Evolutionary conservation across 352 stramenopile species (phyloP), one percentile per base, ranked within the genome.

Genomic region (Salisapilia sapeloensis): DNA sequence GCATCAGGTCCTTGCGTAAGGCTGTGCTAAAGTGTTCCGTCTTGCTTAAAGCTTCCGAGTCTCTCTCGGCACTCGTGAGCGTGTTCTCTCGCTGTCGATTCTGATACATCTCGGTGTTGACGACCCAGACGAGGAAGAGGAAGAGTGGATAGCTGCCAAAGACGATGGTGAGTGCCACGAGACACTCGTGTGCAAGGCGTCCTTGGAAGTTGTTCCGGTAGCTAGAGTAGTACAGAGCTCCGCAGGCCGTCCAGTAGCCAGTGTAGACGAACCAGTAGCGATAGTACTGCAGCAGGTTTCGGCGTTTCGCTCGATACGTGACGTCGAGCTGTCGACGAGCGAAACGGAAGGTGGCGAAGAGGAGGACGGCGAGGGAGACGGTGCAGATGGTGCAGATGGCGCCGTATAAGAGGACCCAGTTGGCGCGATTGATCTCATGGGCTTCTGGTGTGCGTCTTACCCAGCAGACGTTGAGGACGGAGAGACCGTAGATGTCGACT

Each of bases 261-360:
- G 57, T 65, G 37, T 67, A 90, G 26, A 85, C 60, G 23, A 90
- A 42, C 24, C 84, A 32, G 33, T 90, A 90, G 13, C 74, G 74
- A 30, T 86, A 90, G 38, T 90, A 90, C 48, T 90, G 74, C 6
- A 90, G 54, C 26, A 90, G 31, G 21, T 77, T 81, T 13, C 74
- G 64, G 24, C 74, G 62, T 35, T 90, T 90, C 38, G 74, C 54
- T 5, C 74, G 64, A 38, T 90, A 90, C 11, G 74, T 89, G 34
- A 84, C 69, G 34, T 89, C 74, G 31, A 89, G 30, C 40, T 86
- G 74, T 8, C 74, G 67, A n/a, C 71, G 48, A 16, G 75, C 74
- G 30, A 89, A 89, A 24, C 74, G 74, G 38, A 89, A 83, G 36
- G 64, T 90, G 14, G 74, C 74, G 28, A 89, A 85, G 3, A 90